Conservation (phyloP, 2,329 filamentous ascomycete species). For the Colletotrichum liriopes region DNA sequence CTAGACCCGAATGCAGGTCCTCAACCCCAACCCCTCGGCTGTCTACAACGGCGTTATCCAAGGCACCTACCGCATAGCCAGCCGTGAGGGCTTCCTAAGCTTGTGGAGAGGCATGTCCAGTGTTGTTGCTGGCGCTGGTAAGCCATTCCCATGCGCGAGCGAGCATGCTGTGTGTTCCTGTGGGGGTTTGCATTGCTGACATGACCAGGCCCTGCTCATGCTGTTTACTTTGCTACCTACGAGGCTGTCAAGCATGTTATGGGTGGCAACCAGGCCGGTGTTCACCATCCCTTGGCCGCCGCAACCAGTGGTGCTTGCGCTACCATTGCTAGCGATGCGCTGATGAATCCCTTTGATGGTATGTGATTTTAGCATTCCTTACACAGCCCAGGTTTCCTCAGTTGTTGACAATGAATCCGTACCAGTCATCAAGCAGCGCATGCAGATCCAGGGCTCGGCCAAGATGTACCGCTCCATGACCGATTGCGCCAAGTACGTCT, state of each 20-base stretch:
- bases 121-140: slow-evolving; percentile 95
- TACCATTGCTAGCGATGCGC: slow-evolving; percentile 95
- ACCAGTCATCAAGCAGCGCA: slow-evolving; percentile 97
- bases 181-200: slow-evolving; percentile 1
- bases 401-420: slow-evolving; percentile 4
- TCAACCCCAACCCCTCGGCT: slow-evolving; percentile 85
- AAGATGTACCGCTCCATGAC: slow-evolving; percentile 86
- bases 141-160: slow-evolving; percentile 47
- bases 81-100: slow-evolving; percentile 89
- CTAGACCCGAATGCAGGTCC: slow-evolving; percentile 97
- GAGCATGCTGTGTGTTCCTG: background rate
- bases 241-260: slow-evolving; percentile 97
- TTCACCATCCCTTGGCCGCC: slow-evolving; percentile 93
- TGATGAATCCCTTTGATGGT: slow-evolving; percentile 99
- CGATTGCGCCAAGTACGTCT: slow-evolving; percentile 91
- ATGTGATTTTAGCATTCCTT: slow-evolving; percentile 51
- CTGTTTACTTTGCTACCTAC: slow-evolving; percentile 98
- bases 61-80: slow-evolving; percentile 92
- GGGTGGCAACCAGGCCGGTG: slow-evolving; percentile 89
- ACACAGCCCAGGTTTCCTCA: background rate
- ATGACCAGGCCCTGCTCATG: slow-evolving; percentile 89
- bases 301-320: slow-evolving; percentile 94
- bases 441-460: slow-evolving; percentile 97
- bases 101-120: slow-evolving; percentile 98
- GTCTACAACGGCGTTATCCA: slow-evolving; percentile 93